Base-by-base conservation (phyloP, 2,329 filamentous ascomycete species). In the Macrophomina phaseolina region DNA sequence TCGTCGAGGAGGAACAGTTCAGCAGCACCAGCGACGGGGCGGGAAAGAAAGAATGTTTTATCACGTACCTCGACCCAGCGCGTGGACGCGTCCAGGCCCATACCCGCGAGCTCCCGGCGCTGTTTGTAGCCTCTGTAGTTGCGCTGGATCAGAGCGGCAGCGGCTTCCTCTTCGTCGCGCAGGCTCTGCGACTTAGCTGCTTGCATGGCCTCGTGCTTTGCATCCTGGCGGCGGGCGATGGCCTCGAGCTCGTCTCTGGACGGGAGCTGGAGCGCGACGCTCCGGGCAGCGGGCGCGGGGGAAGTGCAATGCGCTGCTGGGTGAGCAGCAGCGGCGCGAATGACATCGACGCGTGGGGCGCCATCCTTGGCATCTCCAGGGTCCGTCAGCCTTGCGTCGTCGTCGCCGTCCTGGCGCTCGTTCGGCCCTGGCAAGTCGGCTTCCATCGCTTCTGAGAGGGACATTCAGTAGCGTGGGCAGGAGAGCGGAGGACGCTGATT, bases 51-150 rank as follows among this genome's bases (percentile, higher is more conserved):
- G 52, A n/a, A 30, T 51, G 9, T 18, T 73, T 70, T 69, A 65
- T 72, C 46, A 68, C 88, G 80, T 65, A 91, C 90, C 73, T 91
- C 87, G 11, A 87, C 81, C 90, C 91, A 94, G 72, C 91, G 82
- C 36, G 89, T 88, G 36, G 84, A 86, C n/a, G 91, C 85, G 76
- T 91, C 86, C 40, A 96, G 76, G 1, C 86, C 86, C 70, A 90
- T 82, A 0, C 92, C 92, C 48, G 86, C 78, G 71, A 95, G 82
- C 76, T 92, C 89, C 56, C 92, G 82, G 51, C 92, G 85, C 58
- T 87, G 85, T 64, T 91, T 85, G 77, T 96, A 92, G 5, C 92
- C 92, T 40, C 93, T 85, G 75, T 93, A 96, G 32, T 89, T 90
- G 70, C 89, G 87, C 81, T 79, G 77, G 45, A 79, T 79, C 68